Evolutionary conservation across 2,329 filamentous ascomycete genomes (phyloP), one percentile per base, ranked within the genome.

Genomic region (Claviceps sp.): DNA sequence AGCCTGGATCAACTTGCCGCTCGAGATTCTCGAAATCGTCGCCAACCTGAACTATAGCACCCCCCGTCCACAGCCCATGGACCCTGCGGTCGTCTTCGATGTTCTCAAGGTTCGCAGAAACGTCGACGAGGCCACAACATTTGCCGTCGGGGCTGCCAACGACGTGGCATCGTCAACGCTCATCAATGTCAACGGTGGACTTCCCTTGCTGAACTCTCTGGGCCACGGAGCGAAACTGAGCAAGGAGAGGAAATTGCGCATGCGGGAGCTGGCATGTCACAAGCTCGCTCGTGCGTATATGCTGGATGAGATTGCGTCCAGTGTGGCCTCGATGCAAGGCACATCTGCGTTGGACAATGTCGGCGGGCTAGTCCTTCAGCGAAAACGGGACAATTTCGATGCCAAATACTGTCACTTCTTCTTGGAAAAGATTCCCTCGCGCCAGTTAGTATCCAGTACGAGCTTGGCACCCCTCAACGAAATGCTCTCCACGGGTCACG

Each of bases 371-470:
- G 87, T 94, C 36, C 68, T 93, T 55, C 80, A 86, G 63, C 75
- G 86, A 54, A 82, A 79, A 54, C 73, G 79, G n/a, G 64, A 74
- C 49, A 82, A 89, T 61, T 67, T 74, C 44, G 85, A 93, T 61
- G 88, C 86, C 29, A 85, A 84, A 65, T 93, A 93, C 63, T 88
- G 93, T n/a, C 85, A 93, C 63, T 93, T 91, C 69, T 94, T 94
- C 66, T 86, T 91, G 67, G 86, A 94, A 68, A 93, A 91, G 76
- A 90, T 93, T 26, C 85, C 86, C 1, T 85, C 81, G 42, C 72
- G 84, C 43, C 81, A 85, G 63, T 71, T 93, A 63, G 84, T 82
- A 38, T 79, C 87, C 60, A 82, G 77, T 59, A 90, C 86, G 8
- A 83, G 79, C 55, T 66, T 90, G 52, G 70, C 78, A 50, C 74